phyloP scores from a whole-genome alignment of 495 filamentous ascomycete genomes.

The Daldinia caldariorum region DNA sequence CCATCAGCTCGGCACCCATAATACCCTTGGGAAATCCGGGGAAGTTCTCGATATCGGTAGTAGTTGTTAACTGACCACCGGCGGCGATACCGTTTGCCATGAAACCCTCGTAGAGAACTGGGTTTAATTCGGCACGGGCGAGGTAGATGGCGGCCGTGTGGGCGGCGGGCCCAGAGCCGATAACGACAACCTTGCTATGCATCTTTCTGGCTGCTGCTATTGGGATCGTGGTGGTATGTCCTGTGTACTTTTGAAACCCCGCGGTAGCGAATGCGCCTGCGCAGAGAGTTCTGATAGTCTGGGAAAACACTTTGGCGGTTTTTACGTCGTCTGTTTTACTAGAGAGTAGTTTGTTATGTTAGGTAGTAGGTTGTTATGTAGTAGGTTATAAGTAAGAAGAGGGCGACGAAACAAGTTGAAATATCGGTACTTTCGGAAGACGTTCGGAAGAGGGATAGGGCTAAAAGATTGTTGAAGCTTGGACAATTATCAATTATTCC shows the following conservation, averaged over 20 bases:
- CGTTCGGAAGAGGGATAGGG: conserved; percentile 25
- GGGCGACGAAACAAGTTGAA: conserved; percentile 20
- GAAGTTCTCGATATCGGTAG: conserved; percentile 98
- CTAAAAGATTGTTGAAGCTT: conserved; percentile 13
- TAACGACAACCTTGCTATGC: conserved; percentile 84
- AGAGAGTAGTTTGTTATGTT: conserved; percentile 1
- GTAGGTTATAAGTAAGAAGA: neutral
- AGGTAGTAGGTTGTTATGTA: conserved; percentile 5
- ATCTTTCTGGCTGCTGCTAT: conserved; percentile 67
- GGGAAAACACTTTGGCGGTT: conserved; percentile 87
- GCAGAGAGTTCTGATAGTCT: conserved; percentile 65
- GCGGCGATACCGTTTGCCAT: conserved; percentile 96
- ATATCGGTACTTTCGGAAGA: conserved; percentile 30
- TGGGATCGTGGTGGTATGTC: conserved; percentile 64
- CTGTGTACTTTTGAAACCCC: conserved; percentile 71
- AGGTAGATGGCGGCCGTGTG: conserved; percentile 98
- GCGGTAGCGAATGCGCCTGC: conserved; percentile 69
- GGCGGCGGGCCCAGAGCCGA: conserved; percentile 95
- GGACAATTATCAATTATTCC: conserved; percentile 24
- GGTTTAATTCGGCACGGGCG: conserved; percentile 88
- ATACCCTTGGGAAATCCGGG: conserved; percentile 92
- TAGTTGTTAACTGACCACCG: conserved; percentile 96
- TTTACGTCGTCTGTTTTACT: conserved; percentile 20
- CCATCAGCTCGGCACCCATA: conserved; percentile 86
- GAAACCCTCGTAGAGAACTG: conserved; percentile 96